Evolutionary conservation across 2,329 filamentous ascomycete genomes (phyloP), one percentile per base, ranked within the genome.

Genomic region (Fusarium brachygibbosum): DNA sequence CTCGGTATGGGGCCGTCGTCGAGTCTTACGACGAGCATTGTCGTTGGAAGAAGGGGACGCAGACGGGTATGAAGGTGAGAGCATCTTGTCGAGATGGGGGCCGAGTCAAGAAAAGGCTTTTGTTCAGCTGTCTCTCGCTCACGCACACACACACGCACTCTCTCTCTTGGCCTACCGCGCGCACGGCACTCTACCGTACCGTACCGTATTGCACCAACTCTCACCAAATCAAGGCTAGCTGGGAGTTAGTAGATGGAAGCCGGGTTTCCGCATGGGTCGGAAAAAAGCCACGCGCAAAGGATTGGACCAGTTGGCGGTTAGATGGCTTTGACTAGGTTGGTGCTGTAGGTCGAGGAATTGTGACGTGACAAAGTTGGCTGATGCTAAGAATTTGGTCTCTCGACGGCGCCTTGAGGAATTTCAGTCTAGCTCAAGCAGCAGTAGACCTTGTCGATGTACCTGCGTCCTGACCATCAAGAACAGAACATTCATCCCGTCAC

Each of bases 321-420:
- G 54, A 25, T 48, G 23, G 34, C 59, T 69, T 70, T 60, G 54
- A 55, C 58, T 49, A 49, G 45, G 45, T 49, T 37, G 46, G 34
- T 45, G 58, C 65, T 60, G 48, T 50, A 50, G 66, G 58, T 62
- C 45, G 35, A 66, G 50, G 69, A 72, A 70, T 72, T 72, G 71
- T 69, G 72, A 71, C 70, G 70, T 74, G 72, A 73, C 72, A 72
- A 68, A 70, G 62, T 63, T 67, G 55, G 65, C 58, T 66, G 48
- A 58, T 59, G 46, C 60, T 69, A 62, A 66, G 60, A 69, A 61
- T 53, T 56, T 66, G 49, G 59, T 58, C 49, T 58, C 44, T 64
- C 48, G 71, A 70, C 57, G 71, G 68, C 58, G 53, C 53, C 57
- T 52, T 38, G 52, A 58, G 61, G 70, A 72, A 72, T 70, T 69